Conservation (phyloP, 2,329 filamentous ascomycete species). For the Trichoderma sp. region DNA sequence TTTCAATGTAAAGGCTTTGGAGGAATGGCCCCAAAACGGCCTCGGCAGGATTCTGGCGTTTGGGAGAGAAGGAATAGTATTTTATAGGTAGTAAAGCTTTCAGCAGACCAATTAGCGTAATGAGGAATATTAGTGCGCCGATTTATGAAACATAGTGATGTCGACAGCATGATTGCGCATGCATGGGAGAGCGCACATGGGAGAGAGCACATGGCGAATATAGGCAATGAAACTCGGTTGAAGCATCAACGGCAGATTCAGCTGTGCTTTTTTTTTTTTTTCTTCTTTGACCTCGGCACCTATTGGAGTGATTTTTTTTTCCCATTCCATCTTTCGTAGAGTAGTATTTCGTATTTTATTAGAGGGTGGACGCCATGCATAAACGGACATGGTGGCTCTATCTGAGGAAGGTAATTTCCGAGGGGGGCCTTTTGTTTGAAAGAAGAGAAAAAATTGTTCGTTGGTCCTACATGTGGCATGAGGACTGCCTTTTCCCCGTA, state of each 20-base stretch:
- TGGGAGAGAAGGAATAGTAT: neutral
- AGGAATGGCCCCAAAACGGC: neutral
- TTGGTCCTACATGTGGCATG: neutral
- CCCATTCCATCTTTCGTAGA: neutral
- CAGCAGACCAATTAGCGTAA: neutral
- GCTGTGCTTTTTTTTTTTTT: neutral
- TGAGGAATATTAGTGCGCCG: neutral
- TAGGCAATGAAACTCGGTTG: neutral
- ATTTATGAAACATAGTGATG: neutral
- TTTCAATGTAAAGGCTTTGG: neutral
- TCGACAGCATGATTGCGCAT: too few relatives aligned
- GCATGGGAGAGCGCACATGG: neutral
- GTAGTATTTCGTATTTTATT: neutral
- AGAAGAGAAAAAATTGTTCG: neutral
- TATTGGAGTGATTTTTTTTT: neutral
- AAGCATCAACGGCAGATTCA: neutral
- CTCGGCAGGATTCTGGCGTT: conserved; percentile 13
- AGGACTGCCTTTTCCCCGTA: neutral
- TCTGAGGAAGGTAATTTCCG: conserved; percentile 4
- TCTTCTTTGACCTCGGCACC: neutral
- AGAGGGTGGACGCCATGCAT: neutral
- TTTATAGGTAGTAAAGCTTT: neutral
- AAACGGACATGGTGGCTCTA: neutral
- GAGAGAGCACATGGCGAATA: neutral
- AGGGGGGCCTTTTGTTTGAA: neutral